phyloP scores from a whole-genome alignment of 352 stramenopile species.

The Saprolegnia diclina region DNA sequence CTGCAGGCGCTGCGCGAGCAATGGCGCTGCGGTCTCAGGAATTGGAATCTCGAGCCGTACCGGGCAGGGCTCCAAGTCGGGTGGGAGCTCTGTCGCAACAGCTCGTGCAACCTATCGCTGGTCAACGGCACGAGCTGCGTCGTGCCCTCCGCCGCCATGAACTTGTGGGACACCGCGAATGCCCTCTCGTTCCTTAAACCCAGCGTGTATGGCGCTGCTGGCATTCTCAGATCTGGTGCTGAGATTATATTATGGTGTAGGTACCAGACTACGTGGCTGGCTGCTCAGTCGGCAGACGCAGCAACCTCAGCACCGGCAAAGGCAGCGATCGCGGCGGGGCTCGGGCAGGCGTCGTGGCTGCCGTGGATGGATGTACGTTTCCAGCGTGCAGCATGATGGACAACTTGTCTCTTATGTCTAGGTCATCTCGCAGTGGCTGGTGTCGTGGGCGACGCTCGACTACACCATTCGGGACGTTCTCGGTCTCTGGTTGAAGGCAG shows the following conservation, averaged over 20 bases:
- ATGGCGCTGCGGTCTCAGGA: slow-evolving; percentile 47
- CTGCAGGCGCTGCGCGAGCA: slow-evolving; percentile 47
- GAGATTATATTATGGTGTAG: slow-evolving; percentile 35
- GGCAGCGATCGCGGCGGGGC: slow-evolving; percentile 31
- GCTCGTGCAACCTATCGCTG: slow-evolving; percentile 34
- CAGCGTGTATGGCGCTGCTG: slow-evolving; percentile 27
- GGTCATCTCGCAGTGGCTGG: slow-evolving; percentile 46
- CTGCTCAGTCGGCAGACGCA: slow-evolving; percentile 28
- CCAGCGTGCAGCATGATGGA: no score
- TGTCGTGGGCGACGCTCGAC: slow-evolving; percentile 46
- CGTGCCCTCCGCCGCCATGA: slow-evolving; percentile 39
- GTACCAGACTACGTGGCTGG: slow-evolving; percentile 28
- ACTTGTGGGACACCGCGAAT: slow-evolving; percentile 41
- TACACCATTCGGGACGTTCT: slow-evolving; percentile 52
- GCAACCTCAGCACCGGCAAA: slow-evolving; percentile 23
- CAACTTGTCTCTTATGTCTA: neutral
- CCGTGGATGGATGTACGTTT: slow-evolving; percentile 44
- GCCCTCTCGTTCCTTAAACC: slow-evolving; percentile 41
- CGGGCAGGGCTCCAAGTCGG: slow-evolving; percentile 39
- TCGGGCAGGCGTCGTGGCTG: slow-evolving; percentile 35
- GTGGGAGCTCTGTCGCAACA: slow-evolving; percentile 45
- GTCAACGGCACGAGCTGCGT: slow-evolving; percentile 38
- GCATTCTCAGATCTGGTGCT: neutral
- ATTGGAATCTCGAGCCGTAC: slow-evolving; percentile 63
- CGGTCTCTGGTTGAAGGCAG: slow-evolving; percentile 56